A percentile compares a stretch with the other conserved stretches of the same genome.
Conservation (phyloP, 2,329 filamentous ascomycete species). For the Trichothecium sympodiale region DNA sequence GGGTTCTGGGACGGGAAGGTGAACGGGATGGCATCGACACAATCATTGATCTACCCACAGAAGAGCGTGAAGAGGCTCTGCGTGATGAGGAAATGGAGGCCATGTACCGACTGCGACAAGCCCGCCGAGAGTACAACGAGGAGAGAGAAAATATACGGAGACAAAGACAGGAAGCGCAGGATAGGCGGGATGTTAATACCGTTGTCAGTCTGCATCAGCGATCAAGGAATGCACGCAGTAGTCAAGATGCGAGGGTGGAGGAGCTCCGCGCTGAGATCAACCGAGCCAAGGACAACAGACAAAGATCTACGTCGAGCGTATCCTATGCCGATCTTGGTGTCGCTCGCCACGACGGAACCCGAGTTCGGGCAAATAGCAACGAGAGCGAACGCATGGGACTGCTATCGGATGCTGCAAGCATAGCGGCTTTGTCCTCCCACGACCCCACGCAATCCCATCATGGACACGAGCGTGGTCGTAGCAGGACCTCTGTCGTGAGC, state of each 20-base stretch:
- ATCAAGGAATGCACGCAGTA: conserved; percentile 32
- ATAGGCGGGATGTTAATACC: conserved; percentile 56
- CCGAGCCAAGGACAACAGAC: conserved; percentile 45
- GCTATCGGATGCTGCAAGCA: conserved; percentile 60
- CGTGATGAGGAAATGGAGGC: conserved; percentile 89
- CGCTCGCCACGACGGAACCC: conserved; percentile 65
- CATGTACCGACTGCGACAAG: conserved; percentile 76
- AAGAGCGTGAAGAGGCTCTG: conserved; percentile 65
- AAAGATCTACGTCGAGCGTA: conserved; percentile 62
- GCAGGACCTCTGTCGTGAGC: conserved; percentile 45
- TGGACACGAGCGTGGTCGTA: conserved; percentile 33
- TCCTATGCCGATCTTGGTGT: conserved; percentile 68
- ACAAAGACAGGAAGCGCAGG: conserved; percentile 59
- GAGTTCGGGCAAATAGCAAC: conserved; percentile 60
- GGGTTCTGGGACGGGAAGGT: conserved; percentile 76
- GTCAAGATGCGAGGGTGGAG: conserved; percentile 47
- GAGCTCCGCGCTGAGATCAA: conserved; percentile 46
- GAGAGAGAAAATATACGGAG: conserved; percentile 69
- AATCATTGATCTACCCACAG: conserved; percentile 74
- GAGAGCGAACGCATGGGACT: conserved; percentile 64
- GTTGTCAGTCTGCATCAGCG: conserved; percentile 56
- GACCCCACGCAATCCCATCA: conserved; percentile 18
- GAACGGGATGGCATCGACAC: conserved; percentile 87
- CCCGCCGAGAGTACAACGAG: conserved; percentile 61
- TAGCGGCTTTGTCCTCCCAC: conserved; percentile 27